phyloP scores from a whole-genome alignment of 345 rosid genomes.

The Erodium maritimum region DNA sequence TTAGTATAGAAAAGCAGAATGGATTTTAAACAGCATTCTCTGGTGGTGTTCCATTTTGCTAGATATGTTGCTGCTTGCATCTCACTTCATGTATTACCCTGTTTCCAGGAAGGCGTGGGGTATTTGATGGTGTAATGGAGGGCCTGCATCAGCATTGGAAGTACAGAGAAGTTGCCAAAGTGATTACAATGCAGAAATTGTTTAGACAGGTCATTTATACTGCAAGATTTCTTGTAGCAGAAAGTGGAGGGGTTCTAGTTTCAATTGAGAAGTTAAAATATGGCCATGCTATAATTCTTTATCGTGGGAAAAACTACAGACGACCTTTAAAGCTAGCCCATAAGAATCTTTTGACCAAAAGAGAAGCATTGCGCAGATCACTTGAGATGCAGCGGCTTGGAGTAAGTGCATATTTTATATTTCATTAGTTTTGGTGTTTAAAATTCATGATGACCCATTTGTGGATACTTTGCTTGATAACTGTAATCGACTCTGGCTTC shows the following conservation, averaged over 20 bases:
- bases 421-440: neutral
- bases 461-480: neutral
- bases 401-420: conserved; percentile 30
- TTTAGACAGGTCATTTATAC: conserved; percentile 44
- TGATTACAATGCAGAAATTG: conserved; percentile 62
- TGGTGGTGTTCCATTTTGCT: no score
- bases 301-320: conserved; percentile 76
- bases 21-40: no score
- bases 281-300: conserved; percentile 65
- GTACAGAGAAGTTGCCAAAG: conserved; percentile 70
- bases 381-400: conserved; percentile 67
- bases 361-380: conserved; percentile 58
- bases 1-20: no score
- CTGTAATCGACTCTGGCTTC: neutral
- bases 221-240: conserved; percentile 59
- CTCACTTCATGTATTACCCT: conserved; percentile 2
- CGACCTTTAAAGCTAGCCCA: conserved; percentile 43
- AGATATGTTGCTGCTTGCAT: no score
- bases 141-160: conserved; percentile 92
- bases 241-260: conserved; percentile 65
- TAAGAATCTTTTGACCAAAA: conserved; percentile 53
- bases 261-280: conserved; percentile 58
- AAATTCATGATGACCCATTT: conserved; percentile 5
- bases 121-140: conserved; percentile 78
- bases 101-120: conserved; percentile 66